Percentiles rank a stretch among this genome's conserved stretches.
These are phyloP conservation scores for Candida adriatica DNA, from an alignment of 805 yeast genomes.

Conservation along the genomic window DNA sequence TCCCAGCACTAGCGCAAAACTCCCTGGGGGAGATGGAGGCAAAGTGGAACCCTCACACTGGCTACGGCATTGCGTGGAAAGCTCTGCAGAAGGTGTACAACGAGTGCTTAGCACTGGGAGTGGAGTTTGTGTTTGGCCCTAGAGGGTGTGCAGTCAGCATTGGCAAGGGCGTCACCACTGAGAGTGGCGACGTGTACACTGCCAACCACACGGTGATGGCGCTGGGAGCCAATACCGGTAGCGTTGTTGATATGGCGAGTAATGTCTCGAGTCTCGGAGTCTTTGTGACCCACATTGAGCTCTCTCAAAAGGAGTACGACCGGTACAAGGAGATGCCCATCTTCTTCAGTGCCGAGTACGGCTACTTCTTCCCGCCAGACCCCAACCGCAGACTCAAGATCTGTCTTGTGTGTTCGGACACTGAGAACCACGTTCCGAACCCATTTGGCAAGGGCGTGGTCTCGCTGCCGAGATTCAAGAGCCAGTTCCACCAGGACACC, in stretches of 20 bases:
- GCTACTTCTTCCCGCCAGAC: conserved; percentile 45
- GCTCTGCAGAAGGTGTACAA: conserved; percentile 28
- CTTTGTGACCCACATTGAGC: conserved; percentile 31
- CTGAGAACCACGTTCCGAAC: conserved; percentile 19
- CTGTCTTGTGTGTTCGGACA: conserved; percentile 26
- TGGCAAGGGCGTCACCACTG: conserved; percentile 17
- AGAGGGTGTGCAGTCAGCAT: conserved; percentile 22
- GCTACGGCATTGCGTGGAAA: conserved; percentile 36
- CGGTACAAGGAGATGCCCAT: conserved; percentile 33
- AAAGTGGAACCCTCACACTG: conserved; percentile 35
- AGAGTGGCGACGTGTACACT: conserved; percentile 22
- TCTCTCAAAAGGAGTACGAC: conserved; percentile 29
- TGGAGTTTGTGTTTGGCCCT: conserved; percentile 28
- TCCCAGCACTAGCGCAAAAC: conserved; percentile 23
- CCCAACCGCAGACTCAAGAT: conserved; percentile 30
- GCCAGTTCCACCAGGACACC: conserved; percentile 25
- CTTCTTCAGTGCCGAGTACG: conserved; percentile 35
- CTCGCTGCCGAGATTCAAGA: conserved; percentile 31
- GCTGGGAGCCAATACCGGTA: conserved; percentile 33
- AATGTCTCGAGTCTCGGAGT: conserved; percentile 33
- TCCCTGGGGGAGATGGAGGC: conserved; percentile 22
- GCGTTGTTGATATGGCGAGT: conserved; percentile 24
- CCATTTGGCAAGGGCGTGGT: conserved; percentile 14
- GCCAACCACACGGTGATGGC: conserved; percentile 28
- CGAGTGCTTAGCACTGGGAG: conserved; percentile 26